Conservation (phyloP, 441 rosid species). For the Oxalis stricta region DNA sequence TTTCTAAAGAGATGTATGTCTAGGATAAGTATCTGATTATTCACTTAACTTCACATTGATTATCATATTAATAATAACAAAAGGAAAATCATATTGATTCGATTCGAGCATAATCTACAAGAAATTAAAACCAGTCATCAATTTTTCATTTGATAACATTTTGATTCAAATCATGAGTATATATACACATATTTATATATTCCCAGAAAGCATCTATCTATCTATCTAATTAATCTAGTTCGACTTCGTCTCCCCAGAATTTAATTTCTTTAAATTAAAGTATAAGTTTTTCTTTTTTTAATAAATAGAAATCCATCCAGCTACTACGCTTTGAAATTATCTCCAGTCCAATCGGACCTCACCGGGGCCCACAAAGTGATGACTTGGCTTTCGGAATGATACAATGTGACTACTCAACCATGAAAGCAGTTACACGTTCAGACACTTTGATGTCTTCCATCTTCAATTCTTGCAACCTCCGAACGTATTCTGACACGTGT, state of each 20-base stretch:
- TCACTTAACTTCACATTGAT: too few species aligned
- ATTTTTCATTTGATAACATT: slow-evolving; percentile 4
- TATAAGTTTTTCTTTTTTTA: not conserved
- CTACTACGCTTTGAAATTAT: slow-evolving; percentile 9
- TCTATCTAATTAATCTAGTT: too few species aligned
- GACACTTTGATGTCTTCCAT: slow-evolving; percentile 86
- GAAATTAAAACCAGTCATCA: slow-evolving; percentile 1
- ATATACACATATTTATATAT: slow-evolving; percentile 1
- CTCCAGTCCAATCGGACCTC: slow-evolving; percentile 91
- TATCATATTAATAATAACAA: too few species aligned
- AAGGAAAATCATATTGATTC: too few species aligned
- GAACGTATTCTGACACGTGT: slow-evolving; percentile 75
- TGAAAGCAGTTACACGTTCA: slow-evolving; percentile 72
- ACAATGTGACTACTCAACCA: slow-evolving; percentile 88
- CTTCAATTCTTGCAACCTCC: slow-evolving; percentile 63
- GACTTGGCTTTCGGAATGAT: slow-evolving; percentile 68
- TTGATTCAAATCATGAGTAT: not conserved
- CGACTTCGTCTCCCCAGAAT: slow-evolving; percentile 52
- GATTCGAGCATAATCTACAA: too few species aligned
- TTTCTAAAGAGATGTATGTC: too few species aligned
- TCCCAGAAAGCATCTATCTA: slow-evolving; percentile 10
- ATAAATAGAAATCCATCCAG: not conserved
- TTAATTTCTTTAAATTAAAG: not conserved
- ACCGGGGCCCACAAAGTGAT: slow-evolving; percentile 32
- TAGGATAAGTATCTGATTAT: too few species aligned